Base-by-base conservation (phyloP, 1,284 basidiomycete species). In the Mycosarcoma mackinlayi region DNA sequence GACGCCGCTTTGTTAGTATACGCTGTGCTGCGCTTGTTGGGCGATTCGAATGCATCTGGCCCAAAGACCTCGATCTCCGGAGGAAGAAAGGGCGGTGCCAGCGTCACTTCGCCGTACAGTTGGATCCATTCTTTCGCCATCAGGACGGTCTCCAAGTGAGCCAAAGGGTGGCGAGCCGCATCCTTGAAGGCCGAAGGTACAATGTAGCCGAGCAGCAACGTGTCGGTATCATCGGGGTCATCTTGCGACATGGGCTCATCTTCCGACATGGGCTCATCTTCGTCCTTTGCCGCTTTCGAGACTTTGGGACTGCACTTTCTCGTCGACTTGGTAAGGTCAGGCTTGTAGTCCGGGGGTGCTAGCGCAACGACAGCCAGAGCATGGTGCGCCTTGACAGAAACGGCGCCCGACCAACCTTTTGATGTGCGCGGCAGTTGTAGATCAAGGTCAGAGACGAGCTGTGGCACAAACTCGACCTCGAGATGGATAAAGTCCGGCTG, bases 81-180 rank as follows among this genome's bases (percentile, higher is more conserved):
- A 13, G 68, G 68, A 11, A 71, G 54, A 21, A 71, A 66, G 16
- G 68, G 68, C 7, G 48, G 50, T 6, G 30, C 39, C 9, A 71
- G 49, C 4, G 59, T 66, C 16, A 66, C 68, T n/a, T 71, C 68
- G 23, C 63, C 68, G 35, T 66, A 71, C 21, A 71, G 45, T 21
- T 66, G 58, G 4, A 71, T 55, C 68, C 68, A 71, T 16, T 56
- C 63, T 28, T 49, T 66, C 13, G 53, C 13, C 42, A 66, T n/a
- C 6, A 71, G 41, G 2, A 19, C n/a, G 1, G 57, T 25, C 3
- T 71, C 68, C 30, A 66, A 18, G 23, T 57, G 44, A 1, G 28
- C 23, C 8, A 71, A 33, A 11, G 68, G 68, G 33, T 71, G 68
- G 30, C 63, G 62, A 9, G 45, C 35, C 1, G 21, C 18, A 25